A percentile compares a stretch with the other conserved stretches of the same genome.
phyloP scores from a whole-genome alignment of 2,329 filamentous ascomycete species.

The Xylariaceae sp. region DNA sequence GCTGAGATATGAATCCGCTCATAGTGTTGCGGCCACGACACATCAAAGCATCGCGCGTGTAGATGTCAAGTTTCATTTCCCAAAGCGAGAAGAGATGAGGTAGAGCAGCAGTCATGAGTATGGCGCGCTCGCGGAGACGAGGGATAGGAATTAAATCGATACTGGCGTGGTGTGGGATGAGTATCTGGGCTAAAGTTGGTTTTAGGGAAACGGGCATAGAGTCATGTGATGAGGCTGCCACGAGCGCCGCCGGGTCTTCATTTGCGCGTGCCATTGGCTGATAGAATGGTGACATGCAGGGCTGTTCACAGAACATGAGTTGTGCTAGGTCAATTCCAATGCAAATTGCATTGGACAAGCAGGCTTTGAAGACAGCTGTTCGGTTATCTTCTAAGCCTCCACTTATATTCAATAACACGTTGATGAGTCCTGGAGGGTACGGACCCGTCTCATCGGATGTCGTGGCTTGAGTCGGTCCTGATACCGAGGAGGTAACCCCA shows the following conservation, averaged over 20 bases:
- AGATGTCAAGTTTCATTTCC: constrained; percentile 47
- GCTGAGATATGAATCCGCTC: constrained; percentile 26
- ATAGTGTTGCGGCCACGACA: constrained; percentile 24
- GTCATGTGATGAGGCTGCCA: constrained; percentile 24
- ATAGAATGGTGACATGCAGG: constrained; percentile 45
- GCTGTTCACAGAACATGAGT: constrained; percentile 29
- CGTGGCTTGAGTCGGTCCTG: background rate
- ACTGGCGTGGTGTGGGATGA: constrained; percentile 45
- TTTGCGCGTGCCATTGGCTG: constrained; percentile 17
- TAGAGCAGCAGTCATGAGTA: constrained; percentile 39
- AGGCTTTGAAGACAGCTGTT: constrained; percentile 33
- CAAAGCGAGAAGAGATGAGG: constrained; percentile 41
- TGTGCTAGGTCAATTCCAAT: constrained; percentile 36
- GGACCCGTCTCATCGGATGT: background rate
- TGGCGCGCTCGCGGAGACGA: constrained; percentile 40
- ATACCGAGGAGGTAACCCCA: background rate
- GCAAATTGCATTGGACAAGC: constrained; percentile 35
- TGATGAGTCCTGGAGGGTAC: background rate
- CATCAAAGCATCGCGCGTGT: constrained; percentile 38
- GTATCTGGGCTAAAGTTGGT: constrained; percentile 46
- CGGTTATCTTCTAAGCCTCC: constrained; percentile 27
- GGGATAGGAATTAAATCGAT: constrained; percentile 47
- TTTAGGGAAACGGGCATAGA: constrained; percentile 41
- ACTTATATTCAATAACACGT: background rate
- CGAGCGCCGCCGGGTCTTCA: constrained; percentile 29